Conservation (phyloP, 192 early-diverging fungal genomes). For the Spinellus fusiger region DNA sequence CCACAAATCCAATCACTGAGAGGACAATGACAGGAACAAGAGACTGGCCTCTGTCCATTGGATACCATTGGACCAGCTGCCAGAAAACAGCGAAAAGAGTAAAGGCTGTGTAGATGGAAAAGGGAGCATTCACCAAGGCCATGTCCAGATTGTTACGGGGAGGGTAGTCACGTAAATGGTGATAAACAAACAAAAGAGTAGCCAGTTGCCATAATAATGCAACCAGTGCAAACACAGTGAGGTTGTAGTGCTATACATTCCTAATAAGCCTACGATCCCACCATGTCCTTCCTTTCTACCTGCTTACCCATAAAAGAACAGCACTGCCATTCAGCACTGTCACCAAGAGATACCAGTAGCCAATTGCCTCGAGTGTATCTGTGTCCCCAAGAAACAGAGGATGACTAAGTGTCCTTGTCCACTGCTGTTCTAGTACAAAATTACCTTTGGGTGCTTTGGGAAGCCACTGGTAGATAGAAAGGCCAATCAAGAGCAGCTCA, state of each 20-base stretch:
- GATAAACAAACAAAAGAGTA: constrained; percentile 23
- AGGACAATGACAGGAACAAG: constrained; percentile 9
- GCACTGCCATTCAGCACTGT: constrained; percentile 13
- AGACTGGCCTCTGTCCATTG: constrained; percentile 1
- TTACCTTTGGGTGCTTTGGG: constrained; percentile 33
- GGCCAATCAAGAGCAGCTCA: constrained; percentile 23
- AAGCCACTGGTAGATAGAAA: constrained; percentile 29
- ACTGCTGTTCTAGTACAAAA: not conserved
- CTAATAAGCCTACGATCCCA: not conserved
- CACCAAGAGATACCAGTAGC: constrained; percentile 30
- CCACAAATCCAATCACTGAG: constrained; percentile 13
- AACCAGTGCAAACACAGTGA: constrained; percentile 20
- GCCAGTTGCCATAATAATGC: constrained; percentile 29
- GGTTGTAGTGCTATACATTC: constrained; percentile 14
- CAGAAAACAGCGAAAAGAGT: constrained; percentile 15
- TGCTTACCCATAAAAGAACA: constrained; percentile 20
- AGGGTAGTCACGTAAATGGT: constrained; percentile 32
- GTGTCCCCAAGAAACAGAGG: not conserved
- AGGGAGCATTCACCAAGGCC: constrained; percentile 36
- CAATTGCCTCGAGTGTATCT: constrained; percentile 27
- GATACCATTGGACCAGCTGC: constrained; percentile 19
- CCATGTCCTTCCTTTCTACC: not conserved
- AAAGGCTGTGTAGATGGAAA: constrained; percentile 35
- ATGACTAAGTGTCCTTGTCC: not conserved
- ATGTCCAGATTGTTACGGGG: constrained; percentile 28